Conservation (phyloP, 805 yeast species). For the Cyberlindnera petersonii region DNA sequence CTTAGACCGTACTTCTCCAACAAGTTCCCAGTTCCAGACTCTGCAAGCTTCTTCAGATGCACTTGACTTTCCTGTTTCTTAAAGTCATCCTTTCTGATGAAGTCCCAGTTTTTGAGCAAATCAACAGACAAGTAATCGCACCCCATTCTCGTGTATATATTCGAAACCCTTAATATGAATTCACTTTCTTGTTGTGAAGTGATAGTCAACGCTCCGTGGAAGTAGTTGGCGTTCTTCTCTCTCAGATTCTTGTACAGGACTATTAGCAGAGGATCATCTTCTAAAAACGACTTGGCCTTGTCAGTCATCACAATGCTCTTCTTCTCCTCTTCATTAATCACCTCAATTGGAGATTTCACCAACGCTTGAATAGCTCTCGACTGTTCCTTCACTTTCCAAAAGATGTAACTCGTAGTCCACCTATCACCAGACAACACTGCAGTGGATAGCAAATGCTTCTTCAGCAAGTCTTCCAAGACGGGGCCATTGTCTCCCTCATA, state of each 20-base stretch:
- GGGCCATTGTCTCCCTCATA: conserved; percentile 63
- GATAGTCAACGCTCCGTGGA: conserved; percentile 42
- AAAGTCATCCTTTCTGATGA: conserved; percentile 31
- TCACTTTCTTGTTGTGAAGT: conserved; percentile 50
- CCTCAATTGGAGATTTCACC: conserved; percentile 48
- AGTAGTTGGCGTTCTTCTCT: conserved; percentile 44
- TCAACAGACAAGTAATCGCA: conserved; percentile 74
- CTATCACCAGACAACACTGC: conserved; percentile 64
- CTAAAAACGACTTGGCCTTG: conserved; percentile 42
- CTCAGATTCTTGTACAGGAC: conserved; percentile 62
- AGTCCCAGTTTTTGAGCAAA: conserved; percentile 65
- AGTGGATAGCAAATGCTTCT: conserved; percentile 45
- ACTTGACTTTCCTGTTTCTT: conserved; percentile 16
- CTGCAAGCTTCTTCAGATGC: conserved; percentile 8
- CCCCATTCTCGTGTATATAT: conserved; percentile 82
- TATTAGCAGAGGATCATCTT: conserved; percentile 80
- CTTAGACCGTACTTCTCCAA: conserved; percentile 27
- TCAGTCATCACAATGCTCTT: conserved; percentile 18
- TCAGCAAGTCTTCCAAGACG: conserved; percentile 46
- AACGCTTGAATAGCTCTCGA: conserved; percentile 58
- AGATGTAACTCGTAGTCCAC: conserved; percentile 81
- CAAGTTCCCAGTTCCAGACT: conserved; percentile 10
- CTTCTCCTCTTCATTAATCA: conserved; percentile 33
- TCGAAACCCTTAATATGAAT: conserved; percentile 57
- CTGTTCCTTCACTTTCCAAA: conserved; percentile 56